Evolutionary conservation across 2,329 filamentous ascomycete genomes (phyloP), one percentile per base, ranked within the genome.

Genomic region (Exophiala viscosa): DNA sequence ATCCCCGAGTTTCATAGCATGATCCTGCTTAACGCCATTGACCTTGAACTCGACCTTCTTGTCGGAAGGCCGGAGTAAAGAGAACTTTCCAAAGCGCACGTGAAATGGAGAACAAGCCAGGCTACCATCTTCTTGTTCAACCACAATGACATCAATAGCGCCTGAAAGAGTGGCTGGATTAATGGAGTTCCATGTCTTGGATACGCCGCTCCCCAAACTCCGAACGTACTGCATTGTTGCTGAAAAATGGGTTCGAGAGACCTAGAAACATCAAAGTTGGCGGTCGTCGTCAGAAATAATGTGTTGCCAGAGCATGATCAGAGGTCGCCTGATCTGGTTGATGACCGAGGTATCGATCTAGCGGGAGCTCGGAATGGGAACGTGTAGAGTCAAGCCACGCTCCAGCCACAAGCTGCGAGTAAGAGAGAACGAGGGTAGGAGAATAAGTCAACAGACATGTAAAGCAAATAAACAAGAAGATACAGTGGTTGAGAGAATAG

Each of bases 21-120:
- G 96, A 62, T 93, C 80, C 69, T 96, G 90, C 72, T 93, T 95
- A 56, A 81, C 75, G 65, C 88, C 87, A 77, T 99, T 99, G 79
- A 99, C 91, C 64, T 82, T 82, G 74, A 99, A 99, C 73, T 97
- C 91, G 66, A 99, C 93, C 81, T 97, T 99, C 75, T 99, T 99
- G 73, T 99, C 93, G 55, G 86, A 96, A 0, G 93, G 93, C 17
- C 93, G 87, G 65, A 99, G 76, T 35, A 99, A 80, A 55, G 92
- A 96, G 76, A 97, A 97, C 75, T 99, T 99, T 71, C 93, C 93
- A 71, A 99, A 99, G 65, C 93, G 90, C 61, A 99, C 93, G 71
- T 99, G 93, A 72, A 99, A 99, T 45, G 93, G 93, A 23, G 92
- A 97, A 74, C 93, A 99, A 60, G 87, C 85, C 52, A 97, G 80